Evolutionary conservation across 2,329 filamentous ascomycete genomes (phyloP).

Genomic region (Colletotrichum sp.): DNA sequence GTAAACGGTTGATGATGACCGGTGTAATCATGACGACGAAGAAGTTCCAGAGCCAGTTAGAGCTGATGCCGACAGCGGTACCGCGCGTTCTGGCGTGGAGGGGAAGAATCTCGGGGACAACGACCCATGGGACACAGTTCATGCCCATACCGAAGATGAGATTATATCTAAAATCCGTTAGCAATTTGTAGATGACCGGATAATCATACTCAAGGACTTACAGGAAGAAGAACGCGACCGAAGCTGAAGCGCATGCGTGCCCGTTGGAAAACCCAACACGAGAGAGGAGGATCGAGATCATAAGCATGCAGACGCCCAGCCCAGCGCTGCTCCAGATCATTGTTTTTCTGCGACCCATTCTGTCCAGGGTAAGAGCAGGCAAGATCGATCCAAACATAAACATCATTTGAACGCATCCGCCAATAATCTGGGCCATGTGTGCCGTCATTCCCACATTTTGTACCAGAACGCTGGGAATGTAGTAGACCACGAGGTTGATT

Average conservation of each 20-base stretch:
- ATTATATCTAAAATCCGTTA: slow-evolving; percentile 28
- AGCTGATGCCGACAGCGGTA: slow-evolving; percentile 34
- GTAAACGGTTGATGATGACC: slow-evolving; percentile 47
- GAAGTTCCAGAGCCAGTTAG: slow-evolving; percentile 43
- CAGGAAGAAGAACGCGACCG: slow-evolving; percentile 41
- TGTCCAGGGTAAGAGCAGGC: slow-evolving; percentile 37
- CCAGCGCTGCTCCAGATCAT: slow-evolving; percentile 46
- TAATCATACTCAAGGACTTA: slow-evolving; percentile 14
- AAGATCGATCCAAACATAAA: slow-evolving; percentile 41
- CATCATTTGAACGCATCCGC: slow-evolving; percentile 40
- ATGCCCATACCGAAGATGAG: slow-evolving; percentile 27
- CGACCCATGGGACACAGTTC: slow-evolving; percentile 41
- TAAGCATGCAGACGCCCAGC: slow-evolving; percentile 38
- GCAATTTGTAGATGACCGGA: rapidly evolving
- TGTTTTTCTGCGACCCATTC: slow-evolving; percentile 42
- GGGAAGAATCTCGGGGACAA: slow-evolving; percentile 39
- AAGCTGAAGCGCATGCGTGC: slow-evolving; percentile 25
- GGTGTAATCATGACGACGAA: slow-evolving; percentile 56
- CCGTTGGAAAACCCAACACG: slow-evolving; percentile 16
- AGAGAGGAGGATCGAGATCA: slow-evolving; percentile 38
- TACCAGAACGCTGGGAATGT: slow-evolving; percentile 34
- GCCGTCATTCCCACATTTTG: slow-evolving; percentile 35
- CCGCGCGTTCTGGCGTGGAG: slow-evolving; percentile 36
- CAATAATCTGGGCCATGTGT: slow-evolving; percentile 35
- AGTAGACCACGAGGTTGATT: slow-evolving; percentile 50